These are phyloP conservation scores for Pilatotrama ljubarskyi DNA, from an alignment of 768 basidiomycete species.

Conservation along the genomic window DNA sequence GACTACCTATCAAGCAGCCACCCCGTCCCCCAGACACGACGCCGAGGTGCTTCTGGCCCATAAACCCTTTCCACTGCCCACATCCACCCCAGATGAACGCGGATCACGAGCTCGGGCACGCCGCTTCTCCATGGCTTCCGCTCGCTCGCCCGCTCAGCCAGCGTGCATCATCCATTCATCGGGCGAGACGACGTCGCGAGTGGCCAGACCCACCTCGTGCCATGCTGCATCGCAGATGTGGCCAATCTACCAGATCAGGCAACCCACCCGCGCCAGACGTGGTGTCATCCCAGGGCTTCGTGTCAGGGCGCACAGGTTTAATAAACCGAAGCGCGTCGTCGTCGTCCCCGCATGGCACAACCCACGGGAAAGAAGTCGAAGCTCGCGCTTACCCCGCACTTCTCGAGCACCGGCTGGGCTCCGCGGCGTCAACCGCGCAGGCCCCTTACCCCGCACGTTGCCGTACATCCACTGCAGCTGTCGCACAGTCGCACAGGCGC, in stretches of 20 bases:
- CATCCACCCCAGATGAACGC: not conserved
- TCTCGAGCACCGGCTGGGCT: not conserved
- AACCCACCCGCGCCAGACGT: not conserved
- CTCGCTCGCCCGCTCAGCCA: not conserved
- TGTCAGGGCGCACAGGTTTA: conserved; percentile 5
- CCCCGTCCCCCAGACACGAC: no score
- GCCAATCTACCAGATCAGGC: not conserved
- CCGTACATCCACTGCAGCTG: not conserved
- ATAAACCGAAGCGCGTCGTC: not conserved
- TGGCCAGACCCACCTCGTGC: not conserved
- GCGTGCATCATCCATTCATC: no score
- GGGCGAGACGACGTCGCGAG: not conserved
- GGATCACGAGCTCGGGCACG: not conserved
- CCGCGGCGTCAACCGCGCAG: not conserved
- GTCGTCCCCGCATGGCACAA: not conserved
- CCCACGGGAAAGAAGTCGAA: not conserved
- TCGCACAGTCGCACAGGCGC: no score
- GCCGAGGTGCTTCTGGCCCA: no score
- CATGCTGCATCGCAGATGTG: not conserved
- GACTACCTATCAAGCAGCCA: no score
- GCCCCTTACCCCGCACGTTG: not conserved
- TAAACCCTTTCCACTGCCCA: not conserved
- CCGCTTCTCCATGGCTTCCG: not conserved
- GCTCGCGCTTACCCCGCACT: not conserved
- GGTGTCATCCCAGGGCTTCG: not conserved